phyloP scores from a whole-genome alignment of 1,139 yeast genomes.

The Zygoascus sp. region DNA sequence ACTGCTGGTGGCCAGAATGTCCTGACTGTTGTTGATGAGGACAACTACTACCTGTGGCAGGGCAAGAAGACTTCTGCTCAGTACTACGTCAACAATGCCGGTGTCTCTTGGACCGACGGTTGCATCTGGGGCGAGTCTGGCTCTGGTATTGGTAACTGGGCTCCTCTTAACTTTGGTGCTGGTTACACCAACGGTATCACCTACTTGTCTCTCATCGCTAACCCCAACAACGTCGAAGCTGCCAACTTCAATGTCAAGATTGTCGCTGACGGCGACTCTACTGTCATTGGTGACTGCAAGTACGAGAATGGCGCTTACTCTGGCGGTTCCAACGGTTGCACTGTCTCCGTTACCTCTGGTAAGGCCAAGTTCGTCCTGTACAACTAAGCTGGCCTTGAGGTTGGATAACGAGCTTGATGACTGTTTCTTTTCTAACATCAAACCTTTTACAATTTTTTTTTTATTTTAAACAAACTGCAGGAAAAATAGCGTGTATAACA shows the following conservation, averaged over 20 bases:
- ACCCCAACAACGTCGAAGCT: constrained; percentile 76
- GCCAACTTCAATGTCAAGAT: constrained; percentile 87
- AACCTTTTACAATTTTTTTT: not conserved
- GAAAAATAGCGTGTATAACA: constrained; percentile 7
- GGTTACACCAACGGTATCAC: constrained; percentile 76
- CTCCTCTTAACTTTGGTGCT: constrained; percentile 93
- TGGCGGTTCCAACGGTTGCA: constrained; percentile 84
- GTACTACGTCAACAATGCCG: constrained; percentile 95
- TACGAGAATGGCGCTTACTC: constrained; percentile 75
- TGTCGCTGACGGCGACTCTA: constrained; percentile 61
- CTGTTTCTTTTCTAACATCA: constrained; percentile 1
- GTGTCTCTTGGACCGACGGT: constrained; percentile 82
- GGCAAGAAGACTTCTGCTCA: constrained; percentile 87
- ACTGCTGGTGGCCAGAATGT: constrained; percentile 61
- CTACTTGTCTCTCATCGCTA: constrained; percentile 89
- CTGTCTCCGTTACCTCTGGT: constrained; percentile 83
- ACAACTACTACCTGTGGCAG: constrained; percentile 72
- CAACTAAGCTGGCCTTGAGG: constrained; percentile 21
- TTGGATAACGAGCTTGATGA: constrained; percentile 5
- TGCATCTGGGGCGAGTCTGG: constrained; percentile 88
- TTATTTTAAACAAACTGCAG: not conserved
- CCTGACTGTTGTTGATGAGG: constrained; percentile 74
- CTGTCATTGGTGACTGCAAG: constrained; percentile 69
- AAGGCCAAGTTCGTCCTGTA: constrained; percentile 70
- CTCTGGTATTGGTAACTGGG: constrained; percentile 93